These are phyloP conservation scores for Meyerozyma sp. DNA, from an alignment of 1,139 yeast species.

Conservation along the genomic window DNA sequence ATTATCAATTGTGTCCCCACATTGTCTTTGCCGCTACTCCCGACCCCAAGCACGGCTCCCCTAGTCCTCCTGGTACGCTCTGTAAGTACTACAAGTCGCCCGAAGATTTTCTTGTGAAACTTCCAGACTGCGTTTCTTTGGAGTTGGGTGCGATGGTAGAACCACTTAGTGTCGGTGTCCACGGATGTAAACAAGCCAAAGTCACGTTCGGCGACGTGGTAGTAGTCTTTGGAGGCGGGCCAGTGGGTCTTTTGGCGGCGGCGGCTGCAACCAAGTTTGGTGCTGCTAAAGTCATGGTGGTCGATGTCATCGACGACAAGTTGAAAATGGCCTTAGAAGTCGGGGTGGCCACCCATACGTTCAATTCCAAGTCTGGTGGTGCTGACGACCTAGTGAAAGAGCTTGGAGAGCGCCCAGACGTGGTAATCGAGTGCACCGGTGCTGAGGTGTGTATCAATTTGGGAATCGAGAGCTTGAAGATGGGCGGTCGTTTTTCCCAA, in stretches of 20 bases:
- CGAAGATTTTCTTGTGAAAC: slow-evolving; percentile 77
- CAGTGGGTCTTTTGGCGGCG: slow-evolving; percentile 80
- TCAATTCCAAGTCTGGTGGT: slow-evolving; percentile 49
- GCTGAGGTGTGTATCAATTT: slow-evolving; percentile 63
- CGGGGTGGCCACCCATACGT: slow-evolving; percentile 55
- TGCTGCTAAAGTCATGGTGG: slow-evolving; percentile 61
- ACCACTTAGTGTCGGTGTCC: slow-evolving; percentile 84
- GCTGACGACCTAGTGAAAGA: slow-evolving; percentile 22
- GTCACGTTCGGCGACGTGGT: slow-evolving; percentile 69
- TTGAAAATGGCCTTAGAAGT: slow-evolving; percentile 54
- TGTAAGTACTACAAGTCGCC: slow-evolving; percentile 69
- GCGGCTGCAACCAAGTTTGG: slow-evolving; percentile 80
- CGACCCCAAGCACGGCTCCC: slow-evolving; percentile 29
- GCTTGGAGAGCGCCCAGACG: slow-evolving; percentile 47
- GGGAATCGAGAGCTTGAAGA: slow-evolving; percentile 52
- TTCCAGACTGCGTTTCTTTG: slow-evolving; percentile 70
- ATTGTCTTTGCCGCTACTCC: slow-evolving; percentile 91
- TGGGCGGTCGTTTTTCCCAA: slow-evolving; percentile 67
- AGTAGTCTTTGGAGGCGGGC: slow-evolving; percentile 89
- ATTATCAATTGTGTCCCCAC: slow-evolving; percentile 74
- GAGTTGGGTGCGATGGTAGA: slow-evolving; percentile 90
- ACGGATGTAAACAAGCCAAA: slow-evolving; percentile 67
- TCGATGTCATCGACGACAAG: slow-evolving; percentile 59
- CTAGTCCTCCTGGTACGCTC: slow-evolving; percentile 62
- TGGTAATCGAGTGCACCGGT: slow-evolving; percentile 71